Evolutionary conservation across 2,329 filamentous ascomycete species (phyloP), one percentile per base, ranked within the genome.

Genomic region (Cladobotryum mycophilum): DNA sequence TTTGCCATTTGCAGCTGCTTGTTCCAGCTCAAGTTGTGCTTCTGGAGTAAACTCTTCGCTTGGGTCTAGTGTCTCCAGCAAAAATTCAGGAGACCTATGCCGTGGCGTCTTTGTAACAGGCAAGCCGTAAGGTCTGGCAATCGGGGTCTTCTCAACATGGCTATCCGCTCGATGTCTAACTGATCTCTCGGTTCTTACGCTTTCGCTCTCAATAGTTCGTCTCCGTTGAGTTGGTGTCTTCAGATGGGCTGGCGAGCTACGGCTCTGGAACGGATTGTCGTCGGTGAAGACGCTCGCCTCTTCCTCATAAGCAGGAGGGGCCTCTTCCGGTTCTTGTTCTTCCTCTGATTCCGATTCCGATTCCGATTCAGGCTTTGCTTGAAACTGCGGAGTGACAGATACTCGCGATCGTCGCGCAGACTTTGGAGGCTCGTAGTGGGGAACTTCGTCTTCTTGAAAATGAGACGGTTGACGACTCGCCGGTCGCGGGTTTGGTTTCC

Each of bases 1-100:
- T 55, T 81, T 67, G 43, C 81, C 79, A 44, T 76, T 72, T 50
- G 72, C 71, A 4, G 78, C 80, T 46, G 85, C 80, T 56, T 91
- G 86, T 47, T 85, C 80, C 42, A 96, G 72, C 56, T 90, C 89
- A 12, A 95, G 73, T 67, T 91, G 87, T 63, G 89, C 92, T 56
- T 96, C 89, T 0, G 91, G 88, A 1, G 91, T 96, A 58, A 97
- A 99, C 62, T 99, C 93, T 66, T 97, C 93, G 3, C 88, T 88
- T 0, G 84, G 76, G 54, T 90, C 85, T 5, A 88, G 50, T 9
- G 58, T 30, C 4, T 90, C 85, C 5, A 88, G 50, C 12, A 58
- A 30, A 5, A 64, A 60, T 22, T 70, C 69, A 0, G 70, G 67
- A 3, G 64, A 65, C 41, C 63, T 60, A 14, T 64, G 55, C 13